These are phyloP conservation scores for Camelina hispida DNA, from an alignment of 345 rosid genomes.

Conservation along the genomic window DNA sequence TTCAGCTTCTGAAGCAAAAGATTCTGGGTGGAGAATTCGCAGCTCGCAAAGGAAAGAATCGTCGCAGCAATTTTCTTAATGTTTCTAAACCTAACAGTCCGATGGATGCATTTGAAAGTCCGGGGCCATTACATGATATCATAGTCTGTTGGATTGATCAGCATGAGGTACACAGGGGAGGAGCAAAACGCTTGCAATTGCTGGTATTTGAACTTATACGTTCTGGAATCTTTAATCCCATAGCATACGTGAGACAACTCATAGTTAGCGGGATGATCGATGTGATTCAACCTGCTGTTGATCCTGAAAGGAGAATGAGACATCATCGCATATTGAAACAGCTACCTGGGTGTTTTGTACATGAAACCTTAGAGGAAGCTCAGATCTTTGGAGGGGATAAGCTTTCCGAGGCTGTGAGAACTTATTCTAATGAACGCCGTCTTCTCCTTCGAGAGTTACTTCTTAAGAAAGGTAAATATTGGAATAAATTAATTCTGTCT, in stretches of 20 bases:
- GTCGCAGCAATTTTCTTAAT: conserved; percentile 44
- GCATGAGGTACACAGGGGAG: conserved; percentile 80
- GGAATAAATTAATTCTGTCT: conserved; percentile 32
- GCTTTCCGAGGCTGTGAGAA: conserved; percentile 65
- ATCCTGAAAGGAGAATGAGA: conserved; percentile 65
- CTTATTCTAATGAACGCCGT: conserved; percentile 81
- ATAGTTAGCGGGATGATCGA: conserved; percentile 89
- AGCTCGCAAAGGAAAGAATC: conserved; percentile 47
- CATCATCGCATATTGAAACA: conserved; percentile 83
- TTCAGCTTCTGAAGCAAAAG: conserved; percentile 79
- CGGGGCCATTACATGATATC: conserved; percentile 92
- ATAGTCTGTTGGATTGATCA: conserved; percentile 99
- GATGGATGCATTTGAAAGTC: conserved; percentile 76
- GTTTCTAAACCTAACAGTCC: conserved; percentile 43
- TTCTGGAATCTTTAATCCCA: conserved; percentile 86
- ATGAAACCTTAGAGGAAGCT: conserved; percentile 68
- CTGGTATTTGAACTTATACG: conserved; percentile 77
- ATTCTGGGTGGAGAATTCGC: conserved; percentile 57
- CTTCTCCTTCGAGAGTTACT: conserved; percentile 71
- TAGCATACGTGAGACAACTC: conserved; percentile 91
- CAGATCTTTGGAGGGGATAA: conserved; percentile 62
- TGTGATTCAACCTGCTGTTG: conserved; percentile 51
- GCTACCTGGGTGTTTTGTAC: conserved; percentile 73
- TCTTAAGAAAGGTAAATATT: conserved; percentile 44
- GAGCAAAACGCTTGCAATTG: conserved; percentile 73